phyloP scores from a whole-genome alignment of 2,329 filamentous ascomycete genomes.

The Cladobotryum mycophilum region DNA sequence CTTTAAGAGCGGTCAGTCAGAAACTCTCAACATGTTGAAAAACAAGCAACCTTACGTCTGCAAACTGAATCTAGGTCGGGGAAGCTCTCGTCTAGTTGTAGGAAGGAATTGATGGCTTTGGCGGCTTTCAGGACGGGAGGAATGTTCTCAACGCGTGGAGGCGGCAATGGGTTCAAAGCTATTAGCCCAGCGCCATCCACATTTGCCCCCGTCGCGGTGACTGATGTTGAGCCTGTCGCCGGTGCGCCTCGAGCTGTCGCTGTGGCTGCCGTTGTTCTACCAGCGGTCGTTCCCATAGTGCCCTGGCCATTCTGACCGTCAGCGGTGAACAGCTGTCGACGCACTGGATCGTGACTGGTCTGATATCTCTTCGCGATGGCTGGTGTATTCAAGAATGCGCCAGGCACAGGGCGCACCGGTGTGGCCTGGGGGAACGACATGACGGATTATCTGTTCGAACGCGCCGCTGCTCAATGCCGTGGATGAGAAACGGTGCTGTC shows the following conservation, averaged over 20 bases:
- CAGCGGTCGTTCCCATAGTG: conserved; percentile 15
- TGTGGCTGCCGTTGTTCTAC: conserved; percentile 1
- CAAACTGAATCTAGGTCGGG: conserved; percentile 88
- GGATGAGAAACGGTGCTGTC: conserved; percentile 19
- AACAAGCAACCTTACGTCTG: conserved; percentile 57
- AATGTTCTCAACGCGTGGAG: conserved; percentile 42
- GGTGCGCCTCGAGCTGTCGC: conserved; percentile 1
- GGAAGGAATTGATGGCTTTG: conserved; percentile 71
- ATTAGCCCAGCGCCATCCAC: conserved; percentile 23
- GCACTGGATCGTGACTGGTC: conserved; percentile 38
- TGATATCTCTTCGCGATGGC: conserved; percentile 49
- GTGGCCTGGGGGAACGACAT: conserved; percentile 56
- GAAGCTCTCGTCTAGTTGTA: conserved; percentile 71
- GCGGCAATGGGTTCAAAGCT: conserved; percentile 31
- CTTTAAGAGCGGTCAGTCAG: conserved; percentile 48
- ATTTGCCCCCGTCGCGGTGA: conserved; percentile 20
- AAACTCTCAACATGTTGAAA: neutral
- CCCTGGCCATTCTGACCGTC: conserved; percentile 21
- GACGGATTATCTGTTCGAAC: conserved; percentile 16
- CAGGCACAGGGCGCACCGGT: conserved; percentile 66
- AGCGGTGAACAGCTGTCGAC: conserved; percentile 45
- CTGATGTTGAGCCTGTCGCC: neutral
- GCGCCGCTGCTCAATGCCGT: conserved; percentile 23
- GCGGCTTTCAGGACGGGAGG: conserved; percentile 75
- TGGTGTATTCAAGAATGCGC: conserved; percentile 71